Conservation (phyloP, 305 asterid genomes). For the Euphrasia arctica region DNA sequence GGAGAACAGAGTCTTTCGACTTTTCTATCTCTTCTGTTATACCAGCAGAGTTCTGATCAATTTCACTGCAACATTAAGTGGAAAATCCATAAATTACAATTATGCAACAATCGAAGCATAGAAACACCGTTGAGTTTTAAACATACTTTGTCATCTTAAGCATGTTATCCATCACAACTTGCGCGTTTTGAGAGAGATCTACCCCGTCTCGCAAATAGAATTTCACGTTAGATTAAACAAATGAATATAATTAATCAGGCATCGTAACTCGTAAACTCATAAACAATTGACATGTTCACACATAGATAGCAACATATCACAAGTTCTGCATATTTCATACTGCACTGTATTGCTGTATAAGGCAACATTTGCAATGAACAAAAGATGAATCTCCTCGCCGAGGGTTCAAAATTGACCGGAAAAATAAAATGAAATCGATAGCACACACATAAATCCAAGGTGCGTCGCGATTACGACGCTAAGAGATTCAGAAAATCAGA, state of each 20-base stretch:
- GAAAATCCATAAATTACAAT: background rate
- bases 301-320: slow-evolving; percentile 3
- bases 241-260: slow-evolving; percentile 10
- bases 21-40: slow-evolving; percentile 67
- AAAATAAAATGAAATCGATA: background rate
- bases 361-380: background rate
- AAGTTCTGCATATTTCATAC: background rate
- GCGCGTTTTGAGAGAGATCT: slow-evolving; percentile 80
- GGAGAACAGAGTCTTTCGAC: slow-evolving; percentile 61
- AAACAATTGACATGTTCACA: slow-evolving; percentile 1
- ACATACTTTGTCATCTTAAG: slow-evolving; percentile 66
- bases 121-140: slow-evolving; percentile 14
- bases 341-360: background rate
- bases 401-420: background rate
- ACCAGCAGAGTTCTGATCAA: slow-evolving; percentile 68
- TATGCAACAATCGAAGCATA: slow-evolving; percentile 24
- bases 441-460: background rate
- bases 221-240: slow-evolving; percentile 8
- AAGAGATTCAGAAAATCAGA: slow-evolving; percentile 12
- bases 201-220: slow-evolving; percentile 30
- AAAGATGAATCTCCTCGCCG: slow-evolving; percentile 6
- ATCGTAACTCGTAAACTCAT: slow-evolving; percentile 6
- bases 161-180: slow-evolving; percentile 78
- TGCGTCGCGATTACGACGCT: background rate
- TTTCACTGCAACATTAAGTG: slow-evolving; percentile 49